Evolutionary conservation across 2,329 filamentous ascomycete genomes (phyloP).

Genomic region (Tricladium varicosporioides): DNA sequence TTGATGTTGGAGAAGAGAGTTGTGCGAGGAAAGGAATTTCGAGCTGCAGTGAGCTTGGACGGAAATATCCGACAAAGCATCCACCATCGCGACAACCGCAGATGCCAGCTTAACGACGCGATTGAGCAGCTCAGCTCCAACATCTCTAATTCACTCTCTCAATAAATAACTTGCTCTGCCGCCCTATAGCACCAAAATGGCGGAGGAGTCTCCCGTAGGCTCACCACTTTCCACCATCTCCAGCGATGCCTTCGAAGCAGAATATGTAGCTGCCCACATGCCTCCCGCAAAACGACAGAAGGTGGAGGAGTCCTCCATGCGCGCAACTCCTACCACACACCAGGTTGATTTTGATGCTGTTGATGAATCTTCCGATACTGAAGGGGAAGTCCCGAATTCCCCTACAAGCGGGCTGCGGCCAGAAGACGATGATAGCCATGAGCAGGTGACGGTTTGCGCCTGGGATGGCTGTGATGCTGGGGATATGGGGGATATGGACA

Average conservation of each 20-base stretch:
- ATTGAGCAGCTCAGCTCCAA: not conserved
- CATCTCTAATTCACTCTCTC: not conserved
- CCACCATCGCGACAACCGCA: not conserved
- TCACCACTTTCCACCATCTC: slow-evolving; percentile 65
- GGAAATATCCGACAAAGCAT: too few species aligned
- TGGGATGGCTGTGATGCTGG: slow-evolving; percentile 74
- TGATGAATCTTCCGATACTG: slow-evolving; percentile 79
- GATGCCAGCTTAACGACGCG: not conserved
- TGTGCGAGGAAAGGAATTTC: too few species aligned
- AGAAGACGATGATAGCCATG: slow-evolving; percentile 73
- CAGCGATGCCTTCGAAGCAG: slow-evolving; percentile 60
- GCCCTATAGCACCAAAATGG: slow-evolving; percentile 35
- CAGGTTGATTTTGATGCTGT: slow-evolving; percentile 38
- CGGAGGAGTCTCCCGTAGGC: slow-evolving; percentile 49
- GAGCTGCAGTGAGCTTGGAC: too few species aligned
- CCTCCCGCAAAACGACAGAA: slow-evolving; percentile 35
- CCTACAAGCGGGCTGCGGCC: slow-evolving; percentile 59
- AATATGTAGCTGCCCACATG: slow-evolving; percentile 43
- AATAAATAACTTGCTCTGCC: not conserved
- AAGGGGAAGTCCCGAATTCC: slow-evolving; percentile 76
- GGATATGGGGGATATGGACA: slow-evolving; percentile 78
- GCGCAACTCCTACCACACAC: slow-evolving; percentile 31
- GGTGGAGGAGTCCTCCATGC: slow-evolving; percentile 20
- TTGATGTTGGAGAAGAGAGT: too few species aligned
- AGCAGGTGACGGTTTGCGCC: slow-evolving; percentile 74